Base-by-base conservation (phyloP, 2,329 filamentous ascomycete species). In the Huntiella bhutanensis region DNA sequence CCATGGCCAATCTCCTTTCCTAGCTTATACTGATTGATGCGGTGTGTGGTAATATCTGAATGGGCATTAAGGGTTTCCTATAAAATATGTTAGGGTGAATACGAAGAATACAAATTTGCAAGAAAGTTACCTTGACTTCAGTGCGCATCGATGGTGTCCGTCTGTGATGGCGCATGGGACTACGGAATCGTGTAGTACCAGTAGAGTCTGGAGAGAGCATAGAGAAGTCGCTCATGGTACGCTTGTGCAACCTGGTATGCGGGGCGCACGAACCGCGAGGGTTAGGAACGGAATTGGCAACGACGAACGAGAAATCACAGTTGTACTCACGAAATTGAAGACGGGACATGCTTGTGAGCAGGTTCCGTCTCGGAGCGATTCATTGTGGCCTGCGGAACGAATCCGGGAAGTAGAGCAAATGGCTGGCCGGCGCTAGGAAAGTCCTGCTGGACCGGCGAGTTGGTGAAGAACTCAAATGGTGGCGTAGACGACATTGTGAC, bases 1-100 rank as follows among this genome's bases (percentile, higher is more conserved):
- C 91, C 91, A 53, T 86, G 73, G n/a, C 91, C 91, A 55, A 98
- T 95, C 67, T 96, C 88, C 59, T 93, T 82, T 60, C 82, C 79
- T 57, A 98, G 91, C 49, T 81, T 70, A 60, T 96, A 98, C 63
- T 96, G 88, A 60, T 96, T 96, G 64, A 96, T 88, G 49, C 77
- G 75, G 58, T 92, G 84, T 57, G 92, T 70, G 54, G 88, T 80
- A 61, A 92, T 93, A 58, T 91, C 78, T 28, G 85, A 87, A 49
- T 77, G 77, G 46, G 88, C 88, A 67, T 95, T 80, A 56, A 94
- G 75, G 3, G 88, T 95, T 75, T 94, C 87, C 81, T 88, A 12
- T 36, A 22, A 22, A 47, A 13, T 39, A 33, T 33, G 41, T 43
- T 40, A 42, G 44, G 28, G 28, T 33, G 15, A 8, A 17, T 28